These are phyloP conservation scores for Globisporangium middletonii DNA, from an alignment of 352 stramenopile species.

Conservation along the genomic window DNA sequence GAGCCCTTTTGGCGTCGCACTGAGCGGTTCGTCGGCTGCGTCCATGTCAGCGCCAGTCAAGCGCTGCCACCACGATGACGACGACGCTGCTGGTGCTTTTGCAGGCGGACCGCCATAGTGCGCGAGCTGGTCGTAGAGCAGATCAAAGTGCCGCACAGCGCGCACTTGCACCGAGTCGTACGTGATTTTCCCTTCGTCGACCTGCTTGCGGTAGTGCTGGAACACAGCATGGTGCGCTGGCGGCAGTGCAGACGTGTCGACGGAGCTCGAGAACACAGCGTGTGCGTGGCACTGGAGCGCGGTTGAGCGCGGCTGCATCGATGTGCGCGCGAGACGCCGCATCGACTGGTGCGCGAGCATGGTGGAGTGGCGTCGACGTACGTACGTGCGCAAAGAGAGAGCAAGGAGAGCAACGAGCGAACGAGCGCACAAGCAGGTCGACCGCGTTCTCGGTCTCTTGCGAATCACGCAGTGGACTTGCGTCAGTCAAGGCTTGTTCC, in stretches of 20 bases:
- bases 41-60: slow-evolving; percentile 24
- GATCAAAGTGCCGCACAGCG: slow-evolving; percentile 57
- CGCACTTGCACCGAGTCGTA: slow-evolving; percentile 68
- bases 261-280: background rate
- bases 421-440: no score
- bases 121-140: slow-evolving; percentile 47
- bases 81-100: slow-evolving; percentile 1
- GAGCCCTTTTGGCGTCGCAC: slow-evolving; percentile 82
- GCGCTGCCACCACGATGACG: slow-evolving; percentile 47
- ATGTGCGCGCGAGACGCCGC: slow-evolving; percentile 3
- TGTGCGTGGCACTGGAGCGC: slow-evolving; percentile 3
- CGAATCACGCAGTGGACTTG: no score
- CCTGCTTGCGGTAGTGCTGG: slow-evolving; percentile 47
- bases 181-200: slow-evolving; percentile 47
- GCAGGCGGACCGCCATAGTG: slow-evolving; percentile 39
- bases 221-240: slow-evolving; percentile 7
- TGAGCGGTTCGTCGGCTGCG: background rate
- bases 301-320: background rate
- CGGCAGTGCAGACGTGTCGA: background rate
- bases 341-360: slow-evolving; percentile 4
- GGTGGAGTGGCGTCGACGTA: no score
- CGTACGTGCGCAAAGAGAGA: background rate
- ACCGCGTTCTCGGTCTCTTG: no score
- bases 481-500: no score
- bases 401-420: no score